These are phyloP conservation scores for Scytalidium sp. DNA, from an alignment of 2,329 filamentous ascomycete species.

Conservation along the genomic window DNA sequence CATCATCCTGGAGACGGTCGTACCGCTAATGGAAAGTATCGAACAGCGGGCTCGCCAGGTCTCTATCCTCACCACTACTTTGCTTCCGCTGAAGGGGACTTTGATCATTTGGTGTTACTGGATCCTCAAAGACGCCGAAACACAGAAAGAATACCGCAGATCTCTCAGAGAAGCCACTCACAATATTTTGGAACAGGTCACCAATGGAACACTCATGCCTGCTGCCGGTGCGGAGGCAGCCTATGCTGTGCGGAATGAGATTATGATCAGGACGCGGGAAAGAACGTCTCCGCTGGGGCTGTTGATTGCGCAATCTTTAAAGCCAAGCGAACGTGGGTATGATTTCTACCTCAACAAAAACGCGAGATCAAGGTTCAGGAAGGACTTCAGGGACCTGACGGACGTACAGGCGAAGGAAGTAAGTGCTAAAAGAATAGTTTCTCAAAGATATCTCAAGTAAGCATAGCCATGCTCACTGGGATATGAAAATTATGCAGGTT, in stretches of 20 bases:
- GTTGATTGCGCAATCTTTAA: neutral
- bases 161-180: neutral
- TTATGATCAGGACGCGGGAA: neutral
- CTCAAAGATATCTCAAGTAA: neutral
- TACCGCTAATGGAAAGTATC: no score
- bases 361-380: neutral
- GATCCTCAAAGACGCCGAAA: neutral
- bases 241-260: neutral
- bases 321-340: neutral
- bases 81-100: neutral
- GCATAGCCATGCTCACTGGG: no score
- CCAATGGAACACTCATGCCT: neutral
- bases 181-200: neutral
- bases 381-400: neutral
- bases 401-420: neutral
- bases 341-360: neutral
- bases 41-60: no score
- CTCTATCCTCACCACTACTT: neutral
- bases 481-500: neutral
- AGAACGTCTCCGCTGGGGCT: neutral
- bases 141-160: neutral
- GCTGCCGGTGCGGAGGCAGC: neutral
- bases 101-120: neutral
- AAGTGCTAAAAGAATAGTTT: neutral
- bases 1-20: constrained; percentile 31